phyloP scores from a whole-genome alignment of 2,329 filamentous ascomycete species.

The Cytospora paraplurivora region DNA sequence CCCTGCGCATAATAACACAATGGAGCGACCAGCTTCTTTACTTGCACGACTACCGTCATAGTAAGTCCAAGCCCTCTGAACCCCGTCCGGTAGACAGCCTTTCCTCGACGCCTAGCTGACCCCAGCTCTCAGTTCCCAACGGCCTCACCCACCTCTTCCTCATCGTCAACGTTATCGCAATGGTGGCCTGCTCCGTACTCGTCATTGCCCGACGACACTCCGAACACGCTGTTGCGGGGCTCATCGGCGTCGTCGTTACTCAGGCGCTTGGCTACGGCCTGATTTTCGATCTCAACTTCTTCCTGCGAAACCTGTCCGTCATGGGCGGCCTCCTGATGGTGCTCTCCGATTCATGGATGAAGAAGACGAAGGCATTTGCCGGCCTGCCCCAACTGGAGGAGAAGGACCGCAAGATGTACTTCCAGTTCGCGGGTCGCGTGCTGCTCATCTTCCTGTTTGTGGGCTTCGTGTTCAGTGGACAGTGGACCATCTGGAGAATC shows the following conservation, averaged over 20 bases:
- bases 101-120: constrained; percentile 22
- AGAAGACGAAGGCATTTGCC: constrained; percentile 95
- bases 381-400: constrained; percentile 93
- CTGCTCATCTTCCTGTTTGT: constrained; percentile 97
- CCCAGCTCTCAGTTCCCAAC: constrained; percentile 66
- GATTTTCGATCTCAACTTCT: constrained; percentile 99
- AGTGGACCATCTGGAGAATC: constrained; percentile 89
- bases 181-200: constrained; percentile 77
- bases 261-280: constrained; percentile 96
- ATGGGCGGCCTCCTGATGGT: constrained; percentile 98
- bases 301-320: constrained; percentile 96
- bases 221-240: constrained; percentile 87
- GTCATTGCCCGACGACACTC: constrained; percentile 93
- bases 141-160: constrained; percentile 94
- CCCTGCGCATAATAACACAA: constrained; percentile 93
- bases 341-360: constrained; percentile 94
- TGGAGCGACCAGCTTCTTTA: constrained; percentile 95
- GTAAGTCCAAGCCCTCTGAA: constrained; percentile 58
- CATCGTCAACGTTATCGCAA: constrained; percentile 83
- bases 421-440: constrained; percentile 94
- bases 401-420: constrained; percentile 99
- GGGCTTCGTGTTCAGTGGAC: constrained; percentile 92
- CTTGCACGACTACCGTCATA: constrained; percentile 87
- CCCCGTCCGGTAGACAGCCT: constrained; percentile 21
- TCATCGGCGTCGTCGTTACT: constrained; percentile 86